These are phyloP conservation scores for Symbiodinium pilosum DNA, from an alignment of 73 alveolate genomes.

Conservation along the genomic window DNA sequence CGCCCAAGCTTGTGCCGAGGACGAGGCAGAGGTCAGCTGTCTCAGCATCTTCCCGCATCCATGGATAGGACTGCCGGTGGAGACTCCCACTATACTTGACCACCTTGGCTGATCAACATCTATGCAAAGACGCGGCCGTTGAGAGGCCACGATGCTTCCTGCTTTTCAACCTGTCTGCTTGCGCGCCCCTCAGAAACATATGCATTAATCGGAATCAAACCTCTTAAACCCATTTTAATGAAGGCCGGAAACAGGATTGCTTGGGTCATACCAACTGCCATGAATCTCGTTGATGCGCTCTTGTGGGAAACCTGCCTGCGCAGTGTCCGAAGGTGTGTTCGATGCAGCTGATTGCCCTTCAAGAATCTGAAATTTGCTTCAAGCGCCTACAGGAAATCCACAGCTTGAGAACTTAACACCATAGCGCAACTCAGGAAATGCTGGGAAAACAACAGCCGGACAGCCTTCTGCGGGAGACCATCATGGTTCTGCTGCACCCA, in stretches of 20 bases:
- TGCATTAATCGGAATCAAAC: neutral
- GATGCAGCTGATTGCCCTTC: neutral
- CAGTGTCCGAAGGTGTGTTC: neutral
- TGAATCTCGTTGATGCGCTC: conserved; percentile 94
- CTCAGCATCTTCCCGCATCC: conserved; percentile 94
- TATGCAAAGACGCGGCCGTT: neutral
- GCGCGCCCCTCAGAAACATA: neutral
- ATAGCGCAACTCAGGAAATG: neutral
- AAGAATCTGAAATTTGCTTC: conserved; percentile 15
- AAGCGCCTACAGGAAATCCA: no score
- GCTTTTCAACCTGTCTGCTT: neutral
- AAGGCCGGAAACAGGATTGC: conserved; percentile 29
- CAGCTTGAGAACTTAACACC: no score
- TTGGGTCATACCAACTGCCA: conserved; percentile 93
- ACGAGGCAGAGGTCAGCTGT: conserved; percentile 91
- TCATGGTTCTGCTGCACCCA: conserved; percentile 95
- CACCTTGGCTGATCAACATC: conserved; percentile 23
- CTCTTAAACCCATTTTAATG: neutral
- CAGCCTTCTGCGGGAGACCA: conserved; percentile 92
- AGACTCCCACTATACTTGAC: conserved; percentile 86
- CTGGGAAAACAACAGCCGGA: neutral
- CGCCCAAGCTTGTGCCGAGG: conserved; percentile 94
- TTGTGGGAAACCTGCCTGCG: conserved; percentile 30
- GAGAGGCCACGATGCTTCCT: neutral
- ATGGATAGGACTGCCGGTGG: conserved; percentile 64